phyloP scores from a whole-genome alignment of 2,329 filamentous ascomycete species.

The Fusarium illudens region DNA sequence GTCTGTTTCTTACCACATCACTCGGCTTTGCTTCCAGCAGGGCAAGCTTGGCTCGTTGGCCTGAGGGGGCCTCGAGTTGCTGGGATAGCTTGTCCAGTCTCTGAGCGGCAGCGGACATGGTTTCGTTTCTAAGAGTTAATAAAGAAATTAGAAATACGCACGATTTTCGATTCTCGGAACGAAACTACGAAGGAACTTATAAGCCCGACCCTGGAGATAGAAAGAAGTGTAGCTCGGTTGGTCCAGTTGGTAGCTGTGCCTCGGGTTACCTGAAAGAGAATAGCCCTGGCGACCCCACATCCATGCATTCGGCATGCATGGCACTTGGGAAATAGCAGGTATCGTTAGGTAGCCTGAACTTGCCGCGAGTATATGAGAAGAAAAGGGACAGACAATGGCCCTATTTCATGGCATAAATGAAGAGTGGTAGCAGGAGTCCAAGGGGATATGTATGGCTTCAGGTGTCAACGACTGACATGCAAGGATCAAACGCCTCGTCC shows the following conservation, averaged over 20 bases:
- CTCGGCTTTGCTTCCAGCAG: background rate
- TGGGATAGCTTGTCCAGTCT: background rate
- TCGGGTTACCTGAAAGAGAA: background rate
- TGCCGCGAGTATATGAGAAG: background rate
- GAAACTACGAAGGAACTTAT: too few relatives aligned
- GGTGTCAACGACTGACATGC: background rate
- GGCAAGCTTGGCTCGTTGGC: background rate
- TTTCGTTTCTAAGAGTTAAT: background rate
- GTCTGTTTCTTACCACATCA: background rate
- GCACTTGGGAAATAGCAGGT: background rate
- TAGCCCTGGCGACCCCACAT: background rate
- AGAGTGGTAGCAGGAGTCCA: background rate
- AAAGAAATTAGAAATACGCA: too few relatives aligned
- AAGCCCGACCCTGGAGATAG: background rate
- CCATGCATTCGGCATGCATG: background rate
- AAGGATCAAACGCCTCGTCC: background rate
- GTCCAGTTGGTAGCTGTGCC: background rate
- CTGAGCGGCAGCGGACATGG: background rate
- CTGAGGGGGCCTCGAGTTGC: background rate
- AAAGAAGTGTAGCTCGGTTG: background rate
- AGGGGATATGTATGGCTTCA: background rate
- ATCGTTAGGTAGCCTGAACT: background rate
- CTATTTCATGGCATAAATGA: background rate
- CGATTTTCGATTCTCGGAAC: too few relatives aligned
- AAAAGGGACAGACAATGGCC: background rate